Percentiles rank a stretch among this genome's conserved stretches.
These are phyloP conservation scores for Aleurites moluccanus DNA, from an alignment of 441 rosid genomes.

Conservation along the genomic window DNA sequence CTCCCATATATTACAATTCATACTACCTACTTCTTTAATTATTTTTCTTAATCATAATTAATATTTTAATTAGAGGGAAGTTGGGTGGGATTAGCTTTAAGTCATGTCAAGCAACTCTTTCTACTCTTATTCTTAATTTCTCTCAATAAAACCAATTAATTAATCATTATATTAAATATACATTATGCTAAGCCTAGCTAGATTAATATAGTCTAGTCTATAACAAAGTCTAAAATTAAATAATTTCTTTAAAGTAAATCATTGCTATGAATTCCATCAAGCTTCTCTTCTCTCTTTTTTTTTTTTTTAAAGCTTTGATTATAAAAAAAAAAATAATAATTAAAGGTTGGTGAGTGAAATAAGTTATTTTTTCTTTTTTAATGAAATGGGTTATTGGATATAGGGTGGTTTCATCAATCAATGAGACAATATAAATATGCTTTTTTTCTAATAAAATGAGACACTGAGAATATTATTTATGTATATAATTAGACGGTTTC, in stretches of 20 bases:
- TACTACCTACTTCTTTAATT: constrained; percentile 45
- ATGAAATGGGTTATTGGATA: constrained; percentile 12
- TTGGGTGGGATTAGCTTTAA: constrained; percentile 74
- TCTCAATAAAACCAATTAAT: constrained; percentile 12
- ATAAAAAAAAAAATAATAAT: background rate
- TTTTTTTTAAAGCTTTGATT: background rate
- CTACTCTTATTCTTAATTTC: constrained; percentile 7
- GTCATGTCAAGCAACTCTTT: constrained; percentile 75
- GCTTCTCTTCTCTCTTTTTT: background rate
- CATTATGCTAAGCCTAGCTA: constrained; percentile 29
- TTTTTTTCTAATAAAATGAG: too few species aligned
- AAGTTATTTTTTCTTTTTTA: too few species aligned
- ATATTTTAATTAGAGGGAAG: constrained; percentile 12
- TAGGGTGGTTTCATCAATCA: too few species aligned
- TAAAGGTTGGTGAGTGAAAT: constrained; percentile 26
- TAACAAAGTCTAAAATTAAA: constrained; percentile 21
- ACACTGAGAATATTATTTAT: too few species aligned
- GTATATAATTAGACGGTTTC: too few species aligned
- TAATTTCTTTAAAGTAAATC: background rate
- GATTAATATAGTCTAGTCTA: too few species aligned
- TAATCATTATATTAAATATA: constrained; percentile 20
- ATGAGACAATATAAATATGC: too few species aligned
- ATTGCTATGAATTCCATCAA: constrained; percentile 29
- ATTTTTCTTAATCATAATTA: constrained; percentile 13
- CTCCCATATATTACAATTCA: constrained; percentile 59